phyloP scores from a whole-genome alignment of 495 filamentous ascomycete species.

The Emericellopsis terricola region DNA sequence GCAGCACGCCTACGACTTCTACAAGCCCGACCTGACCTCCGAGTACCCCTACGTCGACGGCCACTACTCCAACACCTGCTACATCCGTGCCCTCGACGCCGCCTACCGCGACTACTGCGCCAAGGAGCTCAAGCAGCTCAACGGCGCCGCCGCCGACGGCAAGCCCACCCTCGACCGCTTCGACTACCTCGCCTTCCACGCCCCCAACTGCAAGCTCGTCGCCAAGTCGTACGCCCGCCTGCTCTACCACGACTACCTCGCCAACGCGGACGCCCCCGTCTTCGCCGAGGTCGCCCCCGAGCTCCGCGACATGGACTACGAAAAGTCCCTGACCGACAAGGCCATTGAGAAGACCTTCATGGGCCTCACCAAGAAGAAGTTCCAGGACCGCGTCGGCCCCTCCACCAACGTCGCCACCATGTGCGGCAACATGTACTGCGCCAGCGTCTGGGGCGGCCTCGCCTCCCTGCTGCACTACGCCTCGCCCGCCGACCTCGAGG shows the following conservation, averaged over 20 bases:
- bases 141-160: slow-evolving; percentile 23
- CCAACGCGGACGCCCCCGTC: slow-evolving; percentile 52
- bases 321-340: slow-evolving; percentile 77
- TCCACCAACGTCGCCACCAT: slow-evolving; percentile 73
- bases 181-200: slow-evolving; percentile 90
- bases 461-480: slow-evolving; percentile 60
- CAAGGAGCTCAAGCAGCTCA: slow-evolving; percentile 46
- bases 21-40: slow-evolving; percentile 95
- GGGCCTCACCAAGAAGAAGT: slow-evolving; percentile 87
- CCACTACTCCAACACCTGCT: slow-evolving; percentile 88
- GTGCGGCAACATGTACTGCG: slow-evolving; percentile 99
- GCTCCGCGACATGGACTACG: slow-evolving; percentile 68
- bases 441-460: slow-evolving; percentile 79
- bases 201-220: slow-evolving; percentile 95
- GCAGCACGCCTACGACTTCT: slow-evolving; percentile 95
- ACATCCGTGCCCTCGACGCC: slow-evolving; percentile 83
- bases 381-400: slow-evolving; percentile 72
- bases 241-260: slow-evolving; percentile 90
- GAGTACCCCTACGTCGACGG: slow-evolving; percentile 97
- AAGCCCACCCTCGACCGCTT: slow-evolving; percentile 77
- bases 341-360: slow-evolving; percentile 91
- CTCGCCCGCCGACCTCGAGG: slow-evolving; percentile 44
- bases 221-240: slow-evolving; percentile 88
- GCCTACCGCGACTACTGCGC: slow-evolving; percentile 92
- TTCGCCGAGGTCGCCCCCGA: slow-evolving; percentile 81